Evolutionary conservation across 805 yeast species (phyloP).

Genomic region (Cyberlindnera mrakii): DNA sequence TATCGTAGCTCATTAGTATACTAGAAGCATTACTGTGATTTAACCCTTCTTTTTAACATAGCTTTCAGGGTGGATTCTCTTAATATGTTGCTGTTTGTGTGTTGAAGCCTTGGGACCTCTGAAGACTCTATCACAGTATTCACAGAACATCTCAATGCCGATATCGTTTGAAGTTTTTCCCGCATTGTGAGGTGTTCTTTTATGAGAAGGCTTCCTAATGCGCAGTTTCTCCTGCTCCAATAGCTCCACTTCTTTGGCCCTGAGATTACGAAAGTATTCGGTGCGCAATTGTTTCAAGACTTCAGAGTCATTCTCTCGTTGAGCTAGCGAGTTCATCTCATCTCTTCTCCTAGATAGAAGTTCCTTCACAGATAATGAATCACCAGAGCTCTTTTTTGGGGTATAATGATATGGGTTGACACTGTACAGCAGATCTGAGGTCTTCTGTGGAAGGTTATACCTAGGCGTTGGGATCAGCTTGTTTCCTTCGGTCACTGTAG

Average conservation of each 20-base stretch:
- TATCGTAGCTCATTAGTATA: too few relatives aligned
- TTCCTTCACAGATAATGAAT: conserved; percentile 4
- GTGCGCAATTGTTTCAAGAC: neutral
- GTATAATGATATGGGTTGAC: conserved; percentile 2
- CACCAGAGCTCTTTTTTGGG: neutral
- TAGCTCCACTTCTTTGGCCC: neutral
- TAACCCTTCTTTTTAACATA: conserved; percentile 43
- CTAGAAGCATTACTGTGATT: conserved; percentile 9
- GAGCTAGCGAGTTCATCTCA: conserved; percentile 4
- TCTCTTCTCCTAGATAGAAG: conserved; percentile 8
- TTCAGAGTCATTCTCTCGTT: neutral
- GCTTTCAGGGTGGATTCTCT: conserved; percentile 38
- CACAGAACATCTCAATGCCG: conserved; percentile 32
- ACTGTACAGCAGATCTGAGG: neutral
- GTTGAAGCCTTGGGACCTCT: conserved; percentile 42
- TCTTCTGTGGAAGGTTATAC: neutral
- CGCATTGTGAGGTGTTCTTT: conserved; percentile 14
- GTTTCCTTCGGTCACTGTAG: neutral
- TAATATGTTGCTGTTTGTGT: conserved; percentile 43
- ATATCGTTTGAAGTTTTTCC: conserved; percentile 13
- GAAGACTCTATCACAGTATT: conserved; percentile 36
- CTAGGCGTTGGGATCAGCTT: neutral
- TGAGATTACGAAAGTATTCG: neutral
- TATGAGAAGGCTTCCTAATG: neutral
- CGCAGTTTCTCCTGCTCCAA: neutral